These are phyloP conservation scores for Penicillium canariense DNA, from an alignment of 495 filamentous ascomycete genomes.

Conservation along the genomic window DNA sequence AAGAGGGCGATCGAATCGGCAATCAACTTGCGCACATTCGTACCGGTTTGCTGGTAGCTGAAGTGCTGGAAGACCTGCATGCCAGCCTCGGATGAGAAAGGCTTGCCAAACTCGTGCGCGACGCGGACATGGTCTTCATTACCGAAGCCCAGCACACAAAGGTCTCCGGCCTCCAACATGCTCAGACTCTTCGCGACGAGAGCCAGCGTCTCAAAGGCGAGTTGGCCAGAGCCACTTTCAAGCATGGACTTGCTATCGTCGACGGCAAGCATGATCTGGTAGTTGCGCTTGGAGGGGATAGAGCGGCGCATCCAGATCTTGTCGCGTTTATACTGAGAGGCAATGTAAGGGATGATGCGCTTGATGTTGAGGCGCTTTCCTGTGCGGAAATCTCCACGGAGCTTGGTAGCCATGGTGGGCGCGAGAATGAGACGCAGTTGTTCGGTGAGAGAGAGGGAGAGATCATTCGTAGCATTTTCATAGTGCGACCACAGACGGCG, in stretches of 20 bases:
- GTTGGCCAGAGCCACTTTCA: slow-evolving; percentile 60
- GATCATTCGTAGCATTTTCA: slow-evolving; percentile 75
- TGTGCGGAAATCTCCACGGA: slow-evolving; percentile 94
- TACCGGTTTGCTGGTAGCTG: slow-evolving; percentile 77
- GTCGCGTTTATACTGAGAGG: slow-evolving; percentile 94
- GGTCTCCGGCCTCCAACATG: slow-evolving; percentile 90
- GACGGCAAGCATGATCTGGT: slow-evolving; percentile 95
- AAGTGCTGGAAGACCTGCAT: slow-evolving; percentile 79
- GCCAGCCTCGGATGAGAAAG: slow-evolving; percentile 81
- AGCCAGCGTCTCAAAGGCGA: slow-evolving; percentile 90
- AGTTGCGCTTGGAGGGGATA: slow-evolving; percentile 85
- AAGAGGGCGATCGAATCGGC: slow-evolving; percentile 76
- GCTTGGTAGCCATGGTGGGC: slow-evolving; percentile 91
- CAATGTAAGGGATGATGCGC: slow-evolving; percentile 98
- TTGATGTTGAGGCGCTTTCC: slow-evolving; percentile 99
- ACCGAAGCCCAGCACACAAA: slow-evolving; percentile 87
- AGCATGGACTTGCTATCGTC: slow-evolving; percentile 95
- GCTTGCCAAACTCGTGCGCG: slow-evolving; percentile 82
- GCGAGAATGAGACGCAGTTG: slow-evolving; percentile 94
- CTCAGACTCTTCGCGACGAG: slow-evolving; percentile 80
- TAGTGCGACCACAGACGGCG: slow-evolving; percentile 81
- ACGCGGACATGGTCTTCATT: slow-evolving; percentile 68
- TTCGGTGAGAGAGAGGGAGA: slow-evolving; percentile 84
- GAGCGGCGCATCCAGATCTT: slow-evolving; percentile 99
- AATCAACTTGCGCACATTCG: slow-evolving; percentile 78